These are phyloP conservation scores for Solanum corneliomulleri DNA, from an alignment of 257 asterid species.

Conservation along the genomic window DNA sequence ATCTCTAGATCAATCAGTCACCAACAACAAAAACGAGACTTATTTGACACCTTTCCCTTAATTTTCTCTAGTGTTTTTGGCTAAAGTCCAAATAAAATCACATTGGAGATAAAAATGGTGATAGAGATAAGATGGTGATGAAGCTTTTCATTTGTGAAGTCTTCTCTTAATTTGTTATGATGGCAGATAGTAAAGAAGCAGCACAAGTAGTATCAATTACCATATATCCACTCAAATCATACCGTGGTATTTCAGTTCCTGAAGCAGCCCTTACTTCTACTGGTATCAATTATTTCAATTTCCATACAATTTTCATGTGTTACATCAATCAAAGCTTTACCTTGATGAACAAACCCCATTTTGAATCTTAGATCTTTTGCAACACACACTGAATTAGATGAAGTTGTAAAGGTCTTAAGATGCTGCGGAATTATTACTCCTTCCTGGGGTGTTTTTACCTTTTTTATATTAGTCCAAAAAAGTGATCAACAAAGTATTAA, in stretches of 20 bases:
- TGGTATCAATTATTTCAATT: slow-evolving; percentile 10
- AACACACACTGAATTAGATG: not conserved
- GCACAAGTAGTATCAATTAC: slow-evolving; percentile 33
- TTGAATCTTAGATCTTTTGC: not conserved
- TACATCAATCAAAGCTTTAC: not conserved
- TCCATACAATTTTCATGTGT: not conserved
- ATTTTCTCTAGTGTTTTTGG: not conserved
- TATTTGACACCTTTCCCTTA: too few species aligned
- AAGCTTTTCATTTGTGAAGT: not conserved
- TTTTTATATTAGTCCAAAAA: not conserved
- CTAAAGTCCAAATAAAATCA: not conserved
- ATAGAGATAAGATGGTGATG: not conserved
- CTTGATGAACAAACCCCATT: not conserved
- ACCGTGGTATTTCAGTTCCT: slow-evolving; percentile 50
- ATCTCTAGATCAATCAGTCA: too few species aligned
- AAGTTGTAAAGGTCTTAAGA: not conserved
- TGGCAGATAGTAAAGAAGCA: not conserved
- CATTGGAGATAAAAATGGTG: not conserved
- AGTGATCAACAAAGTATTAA: not conserved
- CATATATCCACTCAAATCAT: slow-evolving; percentile 55
- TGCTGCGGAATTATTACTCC: not conserved
- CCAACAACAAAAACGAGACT: too few species aligned
- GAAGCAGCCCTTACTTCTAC: slow-evolving; percentile 38
- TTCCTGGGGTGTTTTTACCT: not conserved
- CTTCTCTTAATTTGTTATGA: not conserved